These are phyloP conservation scores for Papiliotrema fonsecae DNA, from an alignment of 1,284 basidiomycete genomes.

Conservation along the genomic window DNA sequence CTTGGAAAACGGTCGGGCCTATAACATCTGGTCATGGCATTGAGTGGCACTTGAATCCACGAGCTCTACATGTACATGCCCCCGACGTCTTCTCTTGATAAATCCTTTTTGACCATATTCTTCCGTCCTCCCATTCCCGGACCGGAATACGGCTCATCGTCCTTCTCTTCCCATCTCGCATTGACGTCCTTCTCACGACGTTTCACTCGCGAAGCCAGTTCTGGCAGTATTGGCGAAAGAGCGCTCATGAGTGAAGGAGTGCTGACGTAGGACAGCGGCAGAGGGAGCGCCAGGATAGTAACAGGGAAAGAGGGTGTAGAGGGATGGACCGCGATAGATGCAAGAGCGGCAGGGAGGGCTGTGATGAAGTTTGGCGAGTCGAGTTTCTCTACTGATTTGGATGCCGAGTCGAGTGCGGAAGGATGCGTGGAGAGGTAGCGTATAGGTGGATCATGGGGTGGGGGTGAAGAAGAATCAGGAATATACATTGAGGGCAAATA, in stretches of 20 bases:
- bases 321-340: conserved; percentile 1
- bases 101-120: not conserved
- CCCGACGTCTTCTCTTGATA: not conserved
- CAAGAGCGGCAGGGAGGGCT: conserved; percentile 31
- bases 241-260: not conserved
- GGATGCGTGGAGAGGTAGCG: conserved; percentile 16
- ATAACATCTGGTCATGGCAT: too few relatives aligned
- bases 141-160: conserved; percentile 5
- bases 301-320: not conserved
- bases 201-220: not conserved
- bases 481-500: conserved; percentile 43
- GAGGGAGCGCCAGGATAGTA: conserved; percentile 2
- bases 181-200: not conserved
- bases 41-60: too few relatives aligned
- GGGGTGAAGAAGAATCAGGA: conserved; percentile 8
- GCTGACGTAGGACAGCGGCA: conserved; percentile 2
- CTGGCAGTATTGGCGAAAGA: not conserved
- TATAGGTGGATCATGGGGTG: conserved; percentile 20
- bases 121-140: conserved; percentile 4
- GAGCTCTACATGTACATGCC: conserved; percentile 6
- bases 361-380: conserved; percentile 41
- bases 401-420: not conserved
- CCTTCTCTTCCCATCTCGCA: conserved; percentile 3
- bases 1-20: too few relatives aligned
- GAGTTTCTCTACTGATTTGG: not conserved